Conservation (phyloP, 177 flowering plant genomes). For the Telopea speciosissima region DNA sequence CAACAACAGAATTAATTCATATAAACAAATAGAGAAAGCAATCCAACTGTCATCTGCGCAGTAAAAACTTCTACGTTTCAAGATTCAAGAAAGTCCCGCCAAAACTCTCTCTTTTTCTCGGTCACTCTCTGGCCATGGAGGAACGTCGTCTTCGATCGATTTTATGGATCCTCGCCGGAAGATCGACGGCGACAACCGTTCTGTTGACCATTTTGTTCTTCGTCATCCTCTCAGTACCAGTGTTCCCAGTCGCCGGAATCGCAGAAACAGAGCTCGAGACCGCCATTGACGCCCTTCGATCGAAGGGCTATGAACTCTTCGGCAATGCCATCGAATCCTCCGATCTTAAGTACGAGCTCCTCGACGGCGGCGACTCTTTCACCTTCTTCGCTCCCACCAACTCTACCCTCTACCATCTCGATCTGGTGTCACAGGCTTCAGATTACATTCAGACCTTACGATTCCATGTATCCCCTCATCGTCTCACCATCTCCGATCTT, state of each 20-base stretch:
- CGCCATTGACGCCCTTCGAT: conserved; percentile 20
- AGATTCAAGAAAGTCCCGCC: no score
- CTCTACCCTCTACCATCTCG: conserved; percentile 31
- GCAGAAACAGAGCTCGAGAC: conserved; percentile 21
- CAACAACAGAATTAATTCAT: no score
- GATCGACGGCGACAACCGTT: not conserved
- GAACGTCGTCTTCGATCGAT: not conserved
- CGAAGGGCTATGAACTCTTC: conserved; percentile 29
- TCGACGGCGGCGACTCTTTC: conserved; percentile 16
- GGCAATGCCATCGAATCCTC: conserved; percentile 41
- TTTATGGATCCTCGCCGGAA: not conserved
- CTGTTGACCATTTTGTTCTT: not conserved
- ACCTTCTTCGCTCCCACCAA: conserved; percentile 31
- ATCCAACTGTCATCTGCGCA: no score
- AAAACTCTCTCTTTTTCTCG: not conserved
- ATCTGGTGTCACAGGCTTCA: conserved; percentile 23
- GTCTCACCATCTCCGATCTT: conserved; percentile 23
- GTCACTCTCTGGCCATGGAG: not conserved
- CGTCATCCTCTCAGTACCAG: not conserved
- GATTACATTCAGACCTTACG: conserved; percentile 27
- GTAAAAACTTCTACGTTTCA: no score
- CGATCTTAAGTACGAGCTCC: conserved; percentile 28
- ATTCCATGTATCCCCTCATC: conserved; percentile 30
- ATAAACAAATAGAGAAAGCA: no score
- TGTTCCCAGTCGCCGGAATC: conserved; percentile 4